phyloP scores from a whole-genome alignment of 306 rosid genomes.

The Luffa acutangula region DNA sequence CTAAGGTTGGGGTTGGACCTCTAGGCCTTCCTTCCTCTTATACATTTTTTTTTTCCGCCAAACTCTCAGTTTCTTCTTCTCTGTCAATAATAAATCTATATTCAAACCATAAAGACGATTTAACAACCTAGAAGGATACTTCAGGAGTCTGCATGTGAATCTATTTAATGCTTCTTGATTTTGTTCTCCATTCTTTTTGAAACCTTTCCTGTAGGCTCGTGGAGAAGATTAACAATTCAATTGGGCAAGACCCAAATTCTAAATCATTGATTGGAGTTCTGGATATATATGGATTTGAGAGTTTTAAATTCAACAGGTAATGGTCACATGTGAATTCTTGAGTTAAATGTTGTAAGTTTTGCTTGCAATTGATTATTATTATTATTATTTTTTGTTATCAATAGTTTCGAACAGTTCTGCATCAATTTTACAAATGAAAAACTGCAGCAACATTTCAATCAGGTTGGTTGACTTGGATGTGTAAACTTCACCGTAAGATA shows the following conservation, averaged over 20 bases:
- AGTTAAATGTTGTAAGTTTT: slow-evolving; percentile 9
- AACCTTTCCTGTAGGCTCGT: slow-evolving; percentile 58
- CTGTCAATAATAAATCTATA: not conserved
- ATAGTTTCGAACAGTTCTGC: slow-evolving; percentile 99
- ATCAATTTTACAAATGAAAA: slow-evolving; percentile 97
- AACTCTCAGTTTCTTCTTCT: not conserved
- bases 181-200: slow-evolving; percentile 16
- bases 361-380: slow-evolving; percentile 24
- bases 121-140: not conserved
- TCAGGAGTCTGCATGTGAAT: not conserved
- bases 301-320: slow-evolving; percentile 94
- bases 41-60: not conserved
- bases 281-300: slow-evolving; percentile 99
- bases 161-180: slow-evolving; percentile 2
- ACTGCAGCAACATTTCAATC: slow-evolving; percentile 99
- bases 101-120: not conserved
- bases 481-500: slow-evolving; percentile 8
- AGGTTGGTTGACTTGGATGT: slow-evolving; percentile 44
- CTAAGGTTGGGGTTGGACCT: not conserved
- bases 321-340: slow-evolving; percentile 14
- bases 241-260: slow-evolving; percentile 97
- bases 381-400: slow-evolving; percentile 14
- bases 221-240: slow-evolving; percentile 86
- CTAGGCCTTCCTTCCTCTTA: slow-evolving; percentile 14
- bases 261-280: slow-evolving; percentile 95